Conservation (phyloP, 768 basidiomycete species). For the Boletus tomentosulus region DNA sequence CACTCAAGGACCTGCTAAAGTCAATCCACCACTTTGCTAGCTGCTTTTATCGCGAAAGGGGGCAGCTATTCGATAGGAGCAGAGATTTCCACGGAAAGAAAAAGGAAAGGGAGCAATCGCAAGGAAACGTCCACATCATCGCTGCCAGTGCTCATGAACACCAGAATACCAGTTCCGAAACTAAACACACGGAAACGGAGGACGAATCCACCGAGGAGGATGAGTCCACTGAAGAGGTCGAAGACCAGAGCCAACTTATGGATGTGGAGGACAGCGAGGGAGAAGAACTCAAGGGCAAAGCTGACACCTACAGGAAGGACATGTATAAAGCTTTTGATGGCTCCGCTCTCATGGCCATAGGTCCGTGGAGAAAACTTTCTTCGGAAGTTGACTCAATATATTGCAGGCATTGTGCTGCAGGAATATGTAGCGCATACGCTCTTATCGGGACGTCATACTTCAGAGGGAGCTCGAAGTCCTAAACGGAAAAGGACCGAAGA, state of each 20-base stretch:
- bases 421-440: constrained; percentile 49
- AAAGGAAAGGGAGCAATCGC: constrained; percentile 28
- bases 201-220: constrained; percentile 14
- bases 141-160: constrained; percentile 5
- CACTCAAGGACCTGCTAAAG: constrained; percentile 47
- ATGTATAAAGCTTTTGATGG: constrained; percentile 79
- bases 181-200: constrained; percentile 12
- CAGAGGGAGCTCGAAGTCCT: neutral
- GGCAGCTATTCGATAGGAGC: constrained; percentile 51
- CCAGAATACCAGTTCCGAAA: constrained; percentile 3
- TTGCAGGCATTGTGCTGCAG: constrained; percentile 62
- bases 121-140: constrained; percentile 22
- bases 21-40: constrained; percentile 49
- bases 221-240: constrained; percentile 13
- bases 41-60: constrained; percentile 57
- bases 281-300: constrained; percentile 3
- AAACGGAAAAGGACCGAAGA: constrained; percentile 8
- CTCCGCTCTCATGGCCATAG: constrained; percentile 67
- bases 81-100: constrained; percentile 43
- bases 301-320: constrained; percentile 33
- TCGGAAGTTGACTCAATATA: neutral
- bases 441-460: neutral
- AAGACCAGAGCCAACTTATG: constrained; percentile 10
- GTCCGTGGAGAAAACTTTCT: constrained; percentile 34
- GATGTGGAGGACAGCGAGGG: constrained; percentile 6